Conservation (phyloP, 805 yeast species). For the Zygoascus biomembranicola region DNA sequence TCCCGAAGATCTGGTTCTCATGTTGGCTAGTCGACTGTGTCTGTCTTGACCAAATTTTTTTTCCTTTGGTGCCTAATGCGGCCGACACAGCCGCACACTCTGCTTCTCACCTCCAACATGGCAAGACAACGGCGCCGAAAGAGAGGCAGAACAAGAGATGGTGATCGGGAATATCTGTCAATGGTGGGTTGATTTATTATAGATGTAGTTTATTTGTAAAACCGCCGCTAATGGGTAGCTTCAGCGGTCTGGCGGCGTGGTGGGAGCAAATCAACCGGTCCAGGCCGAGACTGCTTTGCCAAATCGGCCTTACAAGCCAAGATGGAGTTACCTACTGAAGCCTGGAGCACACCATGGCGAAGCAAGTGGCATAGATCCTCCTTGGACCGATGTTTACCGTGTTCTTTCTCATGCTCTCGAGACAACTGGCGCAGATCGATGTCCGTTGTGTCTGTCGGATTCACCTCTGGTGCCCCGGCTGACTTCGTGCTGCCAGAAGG, state of each 20-base stretch:
- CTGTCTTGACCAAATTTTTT: not conserved
- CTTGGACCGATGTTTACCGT: conserved; percentile 3
- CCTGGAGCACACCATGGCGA: not conserved
- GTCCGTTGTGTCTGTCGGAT: conserved; percentile 11
- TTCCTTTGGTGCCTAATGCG: not conserved
- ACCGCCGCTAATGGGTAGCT: too few relatives aligned
- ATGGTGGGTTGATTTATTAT: not conserved
- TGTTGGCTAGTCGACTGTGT: not conserved
- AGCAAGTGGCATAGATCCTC: not conserved
- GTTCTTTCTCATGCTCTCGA: not conserved
- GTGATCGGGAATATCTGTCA: not conserved
- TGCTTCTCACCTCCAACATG: not conserved
- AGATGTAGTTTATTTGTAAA: not conserved
- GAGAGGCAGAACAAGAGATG: not conserved
- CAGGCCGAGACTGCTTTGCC: not conserved
- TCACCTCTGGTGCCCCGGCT: conserved; percentile 11
- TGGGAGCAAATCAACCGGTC: not conserved
- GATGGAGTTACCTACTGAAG: conserved; percentile 7
- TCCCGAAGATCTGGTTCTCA: not conserved
- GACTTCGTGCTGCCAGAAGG: conserved; percentile 7
- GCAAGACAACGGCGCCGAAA: not conserved
- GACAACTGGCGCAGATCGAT: conserved; percentile 7
- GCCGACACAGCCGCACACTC: not conserved
- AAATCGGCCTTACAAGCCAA: conserved; percentile 1
- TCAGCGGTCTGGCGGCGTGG: not conserved